Evolutionary conservation across 371 early-diverging fungal species (phyloP), one percentile per base, ranked within the genome.

Genomic region (Mortierella sp.): DNA sequence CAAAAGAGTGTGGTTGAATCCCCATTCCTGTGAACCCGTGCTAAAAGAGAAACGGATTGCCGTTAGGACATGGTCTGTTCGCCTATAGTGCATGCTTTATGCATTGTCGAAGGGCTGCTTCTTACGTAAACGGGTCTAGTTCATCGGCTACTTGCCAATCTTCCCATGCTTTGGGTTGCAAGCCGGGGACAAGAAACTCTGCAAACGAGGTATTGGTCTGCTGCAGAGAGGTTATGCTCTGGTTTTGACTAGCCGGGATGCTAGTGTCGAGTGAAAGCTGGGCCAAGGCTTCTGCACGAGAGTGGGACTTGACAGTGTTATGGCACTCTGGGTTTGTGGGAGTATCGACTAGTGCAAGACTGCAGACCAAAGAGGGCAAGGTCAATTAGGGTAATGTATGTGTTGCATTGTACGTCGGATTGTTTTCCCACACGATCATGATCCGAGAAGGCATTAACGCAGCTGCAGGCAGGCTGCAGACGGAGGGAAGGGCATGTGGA

Each of bases 161-260:
- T 22, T 76, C 76, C 76, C 76, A 76, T 44, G 60, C 65, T 40
- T 76, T 76, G 37, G 69, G 52, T 43, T 76, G 76, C 47, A 76
- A 65, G 22, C 76, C 76, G 39, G 76, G 62, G 54, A 76, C 76
- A 22, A 76, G 51, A 50, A 64, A 76, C 54, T 76, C 76, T 21
- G 76, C 68, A 47, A 76, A 76, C 19, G 60, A 56, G 21, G 28
- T 34, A 53, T 7, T 61, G n/a, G 43, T 14, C 31, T 9, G 66
- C 29, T 9, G 45, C 39, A 39, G 49, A 13, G 41, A 2, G n/a
- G 49, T 28, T 4, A 5, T 8, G 28, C 22, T 3, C 17, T 55
- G 57, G 47, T 45, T 54, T 19, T 67, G 54, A 19, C 41, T 44
- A 41, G 46, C 21, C 21, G 47, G 59, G 54, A 39, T 46, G 24